Conservation (phyloP, 495 filamentous ascomycete species). For the Haplographium delicatum region DNA sequence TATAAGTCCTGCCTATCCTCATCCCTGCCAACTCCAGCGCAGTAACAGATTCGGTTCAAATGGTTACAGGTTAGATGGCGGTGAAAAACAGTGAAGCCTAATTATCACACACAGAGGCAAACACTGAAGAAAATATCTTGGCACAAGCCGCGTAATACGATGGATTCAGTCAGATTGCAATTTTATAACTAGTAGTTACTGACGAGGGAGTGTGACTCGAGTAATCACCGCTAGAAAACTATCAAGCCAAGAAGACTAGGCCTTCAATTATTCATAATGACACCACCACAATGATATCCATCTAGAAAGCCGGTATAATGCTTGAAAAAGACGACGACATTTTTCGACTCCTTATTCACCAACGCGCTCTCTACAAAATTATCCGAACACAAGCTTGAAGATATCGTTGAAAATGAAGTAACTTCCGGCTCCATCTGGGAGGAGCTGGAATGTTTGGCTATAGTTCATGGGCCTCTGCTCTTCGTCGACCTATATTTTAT, state of each 20-base stretch:
- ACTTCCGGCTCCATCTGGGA: conserved; percentile 58
- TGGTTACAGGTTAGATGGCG: too few species aligned
- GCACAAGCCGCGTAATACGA: background rate
- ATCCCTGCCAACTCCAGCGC: too few species aligned
- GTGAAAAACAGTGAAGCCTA: too few species aligned
- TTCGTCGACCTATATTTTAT: conserved; percentile 67
- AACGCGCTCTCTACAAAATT: conserved; percentile 4
- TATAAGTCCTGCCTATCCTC: too few species aligned
- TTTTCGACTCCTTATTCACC: conserved; percentile 14
- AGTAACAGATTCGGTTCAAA: too few species aligned
- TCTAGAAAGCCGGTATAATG: conserved; percentile 22
- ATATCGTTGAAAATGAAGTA: conserved; percentile 90
- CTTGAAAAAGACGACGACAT: conserved; percentile 17
- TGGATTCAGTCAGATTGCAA: background rate
- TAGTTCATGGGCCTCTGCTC: conserved; percentile 77
- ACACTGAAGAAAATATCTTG: background rate
- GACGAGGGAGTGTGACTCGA: background rate
- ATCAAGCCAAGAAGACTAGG: too few species aligned
- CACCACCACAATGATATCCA: conserved; percentile 4
- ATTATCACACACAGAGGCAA: too few species aligned
- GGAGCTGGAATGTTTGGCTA: conserved; percentile 78
- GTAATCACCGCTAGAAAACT: too few species aligned
- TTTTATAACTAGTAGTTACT: background rate
- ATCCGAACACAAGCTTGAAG: conserved; percentile 75
- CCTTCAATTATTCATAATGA: too few species aligned